A percentile compares a stretch with the other conserved stretches of the same genome.
Evolutionary conservation across 2,329 filamentous ascomycete genomes (phyloP).

Genomic region (Cryphonectria radicalis): DNA sequence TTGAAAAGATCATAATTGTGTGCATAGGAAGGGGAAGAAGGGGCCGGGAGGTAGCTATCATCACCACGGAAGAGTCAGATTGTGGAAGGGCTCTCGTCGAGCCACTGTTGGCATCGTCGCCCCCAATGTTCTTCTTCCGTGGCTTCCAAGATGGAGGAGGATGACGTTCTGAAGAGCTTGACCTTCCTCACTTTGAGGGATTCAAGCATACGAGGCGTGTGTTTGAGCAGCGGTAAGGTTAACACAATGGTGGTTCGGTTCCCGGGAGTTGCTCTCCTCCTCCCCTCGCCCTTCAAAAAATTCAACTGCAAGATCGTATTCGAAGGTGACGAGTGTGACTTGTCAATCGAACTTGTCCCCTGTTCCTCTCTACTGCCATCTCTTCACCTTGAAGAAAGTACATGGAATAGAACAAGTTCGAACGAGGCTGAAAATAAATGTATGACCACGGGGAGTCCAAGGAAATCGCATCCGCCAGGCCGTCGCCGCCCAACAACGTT

Average conservation of each 20-base stretch:
- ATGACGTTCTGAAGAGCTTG: not conserved
- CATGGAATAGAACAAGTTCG: not conserved
- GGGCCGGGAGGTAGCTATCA: not conserved
- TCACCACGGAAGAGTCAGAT: not conserved
- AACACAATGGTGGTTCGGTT: not conserved
- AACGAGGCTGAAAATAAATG: not conserved
- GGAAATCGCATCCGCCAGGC: too few species aligned
- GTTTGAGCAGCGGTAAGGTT: not conserved
- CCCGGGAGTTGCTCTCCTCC: not conserved
- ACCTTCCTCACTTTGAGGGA: not conserved
- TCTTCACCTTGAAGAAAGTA: constrained; percentile 1
- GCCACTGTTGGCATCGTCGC: not conserved
- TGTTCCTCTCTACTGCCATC: not conserved
- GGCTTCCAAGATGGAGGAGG: too few species aligned
- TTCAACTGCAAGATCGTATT: not conserved
- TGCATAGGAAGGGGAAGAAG: too few species aligned
- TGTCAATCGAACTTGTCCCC: too few species aligned
- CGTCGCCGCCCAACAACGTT: too few species aligned
- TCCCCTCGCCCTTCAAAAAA: not conserved
- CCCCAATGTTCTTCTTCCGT: not conserved
- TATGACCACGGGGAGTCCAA: not conserved
- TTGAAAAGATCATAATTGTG: not conserved
- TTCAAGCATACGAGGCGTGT: not conserved
- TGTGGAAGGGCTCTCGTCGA: not conserved
- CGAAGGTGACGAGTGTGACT: not conserved